Evolutionary conservation across 805 yeast genomes (phyloP), one percentile per base, ranked within the genome.

Genomic region (Lipomyces mesembrius): DNA sequence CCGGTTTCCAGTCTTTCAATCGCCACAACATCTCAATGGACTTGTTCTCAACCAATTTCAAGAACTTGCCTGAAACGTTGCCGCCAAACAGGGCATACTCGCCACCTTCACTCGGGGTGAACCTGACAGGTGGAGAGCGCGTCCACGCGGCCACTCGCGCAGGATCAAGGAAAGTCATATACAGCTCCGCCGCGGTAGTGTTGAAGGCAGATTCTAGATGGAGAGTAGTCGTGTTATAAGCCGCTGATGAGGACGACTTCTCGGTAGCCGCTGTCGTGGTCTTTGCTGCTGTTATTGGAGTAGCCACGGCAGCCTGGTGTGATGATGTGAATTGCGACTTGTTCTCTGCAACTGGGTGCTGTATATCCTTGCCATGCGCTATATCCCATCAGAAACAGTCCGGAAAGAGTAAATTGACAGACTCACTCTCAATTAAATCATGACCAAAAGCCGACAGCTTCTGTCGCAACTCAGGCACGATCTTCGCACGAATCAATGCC

Each of bases 101-200:
- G 1, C 89, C 83, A 4, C 90, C 91, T 61, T 82, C 90, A 56
- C 74, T 77, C 68, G 90, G 81, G 74, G 83, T 84, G 62, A 91
- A 83, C 55, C 55, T 35, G 76, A 78, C 60, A 86, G 92, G 77
- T 49, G 85, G 81, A 0, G 96, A 86, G 66, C 97, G 87, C 0
- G 97, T 84, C 98, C 98, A 95, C 0, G 93, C 93, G n/a, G 88
- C 86, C 14, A 95, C 88, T 70, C 96, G 82, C 60, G 85, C 85
- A 32, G 90, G 90, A 66, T 90, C 91, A 57, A 91, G 77, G 51
- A 95, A 84, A 0, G 98, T 90, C 56, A 84, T 79, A 77, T 87
- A 95, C 46, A 96, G 78, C 76, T 92, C 96, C 69, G 89, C 91
- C 0, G 97, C 96, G 2, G 96, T 84, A 14, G 97, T 92, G 77